Conservation (phyloP, 2,329 filamentous ascomycete species). For the Blastomyces gilchristii region DNA sequence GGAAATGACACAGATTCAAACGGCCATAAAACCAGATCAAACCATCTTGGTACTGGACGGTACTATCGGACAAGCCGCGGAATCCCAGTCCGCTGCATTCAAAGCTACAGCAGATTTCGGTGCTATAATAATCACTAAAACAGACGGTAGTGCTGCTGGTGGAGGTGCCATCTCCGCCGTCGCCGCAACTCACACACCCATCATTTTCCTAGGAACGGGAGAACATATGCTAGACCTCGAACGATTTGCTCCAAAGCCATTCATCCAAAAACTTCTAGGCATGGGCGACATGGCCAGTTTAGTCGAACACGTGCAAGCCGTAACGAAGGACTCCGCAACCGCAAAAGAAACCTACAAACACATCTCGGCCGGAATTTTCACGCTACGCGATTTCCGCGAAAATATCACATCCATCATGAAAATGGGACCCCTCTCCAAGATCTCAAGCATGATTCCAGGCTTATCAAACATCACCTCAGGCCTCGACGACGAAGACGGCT, state of each 20-base stretch:
- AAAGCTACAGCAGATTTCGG: constrained; percentile 96
- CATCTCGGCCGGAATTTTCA: constrained; percentile 93
- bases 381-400: constrained; percentile 83
- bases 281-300: constrained; percentile 96
- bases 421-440: constrained; percentile 94
- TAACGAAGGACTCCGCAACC: constrained; percentile 75
- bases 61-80: constrained; percentile 91
- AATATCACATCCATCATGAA: constrained; percentile 99
- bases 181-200: constrained; percentile 89
- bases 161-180: constrained; percentile 97
- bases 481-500: constrained; percentile 96
- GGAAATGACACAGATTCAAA: constrained; percentile 95
- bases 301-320: constrained; percentile 89
- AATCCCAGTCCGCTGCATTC: constrained; percentile 90
- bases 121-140: constrained; percentile 98
- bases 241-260: constrained; percentile 82
- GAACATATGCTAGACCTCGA: constrained; percentile 96
- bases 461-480: constrained; percentile 88
- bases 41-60: constrained; percentile 98
- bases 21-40: constrained; percentile 81
- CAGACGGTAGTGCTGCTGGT: constrained; percentile 86
- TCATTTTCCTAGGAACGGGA: constrained; percentile 95
- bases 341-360: constrained; percentile 97
- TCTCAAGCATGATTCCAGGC: constrained; percentile 97
- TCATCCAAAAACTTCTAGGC: constrained; percentile 84